These are phyloP conservation scores for Podila minutissima DNA, from an alignment of 192 early-diverging fungal genomes.

Conservation along the genomic window DNA sequence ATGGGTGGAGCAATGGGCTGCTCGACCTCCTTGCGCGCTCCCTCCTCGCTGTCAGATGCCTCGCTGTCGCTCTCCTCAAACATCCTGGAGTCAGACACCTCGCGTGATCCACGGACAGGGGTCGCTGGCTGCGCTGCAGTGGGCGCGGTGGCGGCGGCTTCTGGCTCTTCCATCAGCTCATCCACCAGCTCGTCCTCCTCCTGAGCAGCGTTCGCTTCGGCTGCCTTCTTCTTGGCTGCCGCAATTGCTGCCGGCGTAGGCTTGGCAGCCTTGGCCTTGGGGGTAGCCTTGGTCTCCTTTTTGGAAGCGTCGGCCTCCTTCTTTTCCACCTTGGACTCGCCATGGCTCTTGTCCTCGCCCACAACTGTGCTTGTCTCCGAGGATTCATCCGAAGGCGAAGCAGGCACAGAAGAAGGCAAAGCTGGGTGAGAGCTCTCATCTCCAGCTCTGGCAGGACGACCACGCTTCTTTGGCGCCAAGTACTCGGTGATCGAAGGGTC, in stretches of 20 bases:
- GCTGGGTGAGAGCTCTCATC: neutral
- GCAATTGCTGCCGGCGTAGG: neutral
- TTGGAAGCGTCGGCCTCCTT: neutral
- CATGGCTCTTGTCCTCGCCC: too few relatives aligned
- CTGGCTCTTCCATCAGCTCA: neutral
- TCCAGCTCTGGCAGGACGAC: neutral
- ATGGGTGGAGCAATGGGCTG: too few relatives aligned
- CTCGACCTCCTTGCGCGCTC: too few relatives aligned
- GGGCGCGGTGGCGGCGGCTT: neutral
- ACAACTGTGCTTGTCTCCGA: too few relatives aligned
- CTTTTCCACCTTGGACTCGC: too few relatives aligned
- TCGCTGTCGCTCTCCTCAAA: too few relatives aligned
- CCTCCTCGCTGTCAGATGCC: too few relatives aligned
- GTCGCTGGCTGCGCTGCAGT: too few relatives aligned
- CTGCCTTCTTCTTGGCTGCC: conserved; percentile 1
- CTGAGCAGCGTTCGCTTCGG: neutral
- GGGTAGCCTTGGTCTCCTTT: neutral
- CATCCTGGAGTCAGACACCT: too few relatives aligned
- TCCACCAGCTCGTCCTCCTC: neutral
- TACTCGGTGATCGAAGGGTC: neutral
- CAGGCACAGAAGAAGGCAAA: too few relatives aligned
- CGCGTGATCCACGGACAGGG: too few relatives aligned
- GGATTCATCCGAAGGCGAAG: too few relatives aligned
- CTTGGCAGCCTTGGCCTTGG: neutral
- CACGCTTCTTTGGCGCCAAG: neutral